Evolutionary conservation across 1,139 yeast species (phyloP), one percentile per base, ranked within the genome.

Genomic region (Nematodospora anomalae): DNA sequence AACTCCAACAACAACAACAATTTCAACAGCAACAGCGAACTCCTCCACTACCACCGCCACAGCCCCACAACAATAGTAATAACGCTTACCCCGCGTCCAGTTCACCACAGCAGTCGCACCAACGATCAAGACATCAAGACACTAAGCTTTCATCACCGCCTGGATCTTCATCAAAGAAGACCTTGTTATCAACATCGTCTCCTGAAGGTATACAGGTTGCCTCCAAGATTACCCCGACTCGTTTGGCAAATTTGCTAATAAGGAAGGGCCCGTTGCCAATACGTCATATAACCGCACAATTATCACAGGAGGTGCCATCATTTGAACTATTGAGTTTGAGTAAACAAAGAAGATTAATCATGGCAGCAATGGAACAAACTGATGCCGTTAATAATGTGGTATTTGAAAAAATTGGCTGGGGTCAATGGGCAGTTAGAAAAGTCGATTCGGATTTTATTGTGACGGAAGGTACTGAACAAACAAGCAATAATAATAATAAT

Each of bases 341-440:
- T 12, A 90, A 90, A 54, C 97, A 90, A 62, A 76, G 97, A 53
- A 71, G 97, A 43, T 72, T 90, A 42, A 89, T 90, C 26, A 89
- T 89, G 83, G 80, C 89, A 6, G 95, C 92, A 26, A 76, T 90
- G 65, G 96, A 88, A 51, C 74, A 67, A 44, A 51, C 55, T 2
- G 94, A 82, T 55, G 64, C 76, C 4, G 71, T 67, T 18, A 77
- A 82, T 40, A 70, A 73, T 40, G 80, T 81, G 27, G 78, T 84
- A 13, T 90, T 90, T 64, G 96, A 88, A 52, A 90, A 90, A 64
- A 89, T 89, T 28, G 97, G 97, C 16, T 90, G 97, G 97, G 97
- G 97, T 41, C 94, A 92, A 55, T 90, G 97, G 97, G 88, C 90
- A 18, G 95, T 90, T 6, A 72, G 81, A 42, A 64, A 71, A 33